Evolutionary conservation across 2,329 filamentous ascomycete genomes (phyloP).

Genomic region (Penicillium sp.): DNA sequence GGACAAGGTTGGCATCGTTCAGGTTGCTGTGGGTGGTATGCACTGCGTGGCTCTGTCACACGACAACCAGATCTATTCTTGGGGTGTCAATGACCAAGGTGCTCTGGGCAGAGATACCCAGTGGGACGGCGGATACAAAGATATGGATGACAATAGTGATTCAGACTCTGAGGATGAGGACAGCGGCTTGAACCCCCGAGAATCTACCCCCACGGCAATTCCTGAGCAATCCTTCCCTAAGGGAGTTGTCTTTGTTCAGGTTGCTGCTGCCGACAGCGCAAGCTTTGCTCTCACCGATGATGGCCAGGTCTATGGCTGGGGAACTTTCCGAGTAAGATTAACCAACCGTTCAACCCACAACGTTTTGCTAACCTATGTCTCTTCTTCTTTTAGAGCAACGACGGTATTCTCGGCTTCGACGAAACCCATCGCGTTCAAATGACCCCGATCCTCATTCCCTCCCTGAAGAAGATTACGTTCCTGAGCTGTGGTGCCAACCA

Average conservation of each 20-base stretch:
- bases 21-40: conserved; percentile 80
- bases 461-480: conserved; percentile 59
- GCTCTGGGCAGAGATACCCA: conserved; percentile 76
- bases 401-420: conserved; percentile 65
- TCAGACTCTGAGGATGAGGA: conserved; percentile 58
- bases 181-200: conserved; percentile 60
- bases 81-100: conserved; percentile 86
- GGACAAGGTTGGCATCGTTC: conserved; percentile 68
- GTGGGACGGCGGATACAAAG: conserved; percentile 66
- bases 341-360: background rate
- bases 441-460: conserved; percentile 53
- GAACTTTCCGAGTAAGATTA: conserved; percentile 60
- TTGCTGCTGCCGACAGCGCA: conserved; percentile 63
- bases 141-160: conserved; percentile 50
- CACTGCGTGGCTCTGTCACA: conserved; percentile 76
- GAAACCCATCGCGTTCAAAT: conserved; percentile 49
- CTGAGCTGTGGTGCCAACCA: conserved; percentile 63
- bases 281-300: conserved; percentile 65
- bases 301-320: conserved; percentile 65
- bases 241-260: conserved; percentile 59
- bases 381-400: conserved; percentile 56
- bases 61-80: conserved; percentile 81
- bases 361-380: background rate
- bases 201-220: conserved; percentile 59
- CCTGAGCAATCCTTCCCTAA: conserved; percentile 54